Percentiles rank a stretch among this genome's conserved stretches.
These are phyloP conservation scores for Ustilago vetiveriae DNA, from an alignment of 1,284 basidiomycete species.

Conservation along the genomic window DNA sequence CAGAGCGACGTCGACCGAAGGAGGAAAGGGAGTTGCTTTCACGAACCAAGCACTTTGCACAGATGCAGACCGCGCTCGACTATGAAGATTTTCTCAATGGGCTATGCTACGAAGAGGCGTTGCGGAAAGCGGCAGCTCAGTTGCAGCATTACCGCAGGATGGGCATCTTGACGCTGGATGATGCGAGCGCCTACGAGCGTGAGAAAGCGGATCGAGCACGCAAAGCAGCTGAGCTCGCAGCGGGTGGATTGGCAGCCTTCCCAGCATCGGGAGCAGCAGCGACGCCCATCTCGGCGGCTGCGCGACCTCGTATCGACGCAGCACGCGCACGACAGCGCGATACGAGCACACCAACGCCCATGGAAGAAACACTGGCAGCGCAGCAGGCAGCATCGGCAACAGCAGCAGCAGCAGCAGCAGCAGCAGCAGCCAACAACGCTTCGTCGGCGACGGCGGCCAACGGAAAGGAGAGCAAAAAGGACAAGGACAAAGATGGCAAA, in stretches of 20 bases:
- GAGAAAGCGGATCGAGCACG: slow-evolving; percentile 63
- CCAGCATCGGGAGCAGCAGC: slow-evolving; percentile 49
- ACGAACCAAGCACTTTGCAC: slow-evolving; percentile 89
- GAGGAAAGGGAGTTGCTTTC: slow-evolving; percentile 91
- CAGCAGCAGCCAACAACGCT: slow-evolving; percentile 1
- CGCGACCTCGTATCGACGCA: slow-evolving; percentile 34
- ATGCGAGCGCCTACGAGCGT: slow-evolving; percentile 59
- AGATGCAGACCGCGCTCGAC: slow-evolving; percentile 89
- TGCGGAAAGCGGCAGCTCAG: slow-evolving; percentile 57
- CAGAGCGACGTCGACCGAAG: slow-evolving; percentile 86
- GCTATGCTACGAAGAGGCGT: slow-evolving; percentile 72
- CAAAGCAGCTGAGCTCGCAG: slow-evolving; percentile 55
- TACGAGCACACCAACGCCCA: slow-evolving; percentile 41
- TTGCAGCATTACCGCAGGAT: slow-evolving; percentile 63
- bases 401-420: neutral
- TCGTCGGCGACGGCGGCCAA: slow-evolving; percentile 8
- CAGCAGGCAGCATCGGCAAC: slow-evolving; percentile 7
- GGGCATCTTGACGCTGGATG: slow-evolving; percentile 61
- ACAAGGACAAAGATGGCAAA: slow-evolving; percentile 15
- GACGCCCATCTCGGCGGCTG: slow-evolving; percentile 31
- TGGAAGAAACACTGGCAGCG: slow-evolving; percentile 29
- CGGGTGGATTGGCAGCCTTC: slow-evolving; percentile 58
- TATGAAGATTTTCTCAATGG: slow-evolving; percentile 89
- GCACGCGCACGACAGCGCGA: slow-evolving; percentile 52
- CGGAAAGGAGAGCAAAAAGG: slow-evolving; percentile 34